Conservation (phyloP, 441 rosid genomes). For the Adansonia madagascariensis region DNA sequence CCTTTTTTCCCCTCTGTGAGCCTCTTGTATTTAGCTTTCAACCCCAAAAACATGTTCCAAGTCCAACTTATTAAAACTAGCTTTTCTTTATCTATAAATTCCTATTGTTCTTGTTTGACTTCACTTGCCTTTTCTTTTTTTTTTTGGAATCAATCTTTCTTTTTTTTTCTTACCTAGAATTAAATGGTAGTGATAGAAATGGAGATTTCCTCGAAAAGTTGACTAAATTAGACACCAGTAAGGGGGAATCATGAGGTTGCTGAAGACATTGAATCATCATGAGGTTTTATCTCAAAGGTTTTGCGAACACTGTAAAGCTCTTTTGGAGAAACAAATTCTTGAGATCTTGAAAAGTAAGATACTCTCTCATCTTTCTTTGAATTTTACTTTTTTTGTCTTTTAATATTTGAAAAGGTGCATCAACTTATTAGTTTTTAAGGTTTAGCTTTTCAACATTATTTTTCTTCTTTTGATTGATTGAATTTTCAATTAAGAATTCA, state of each 20-base stretch:
- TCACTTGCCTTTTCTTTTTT: too few species aligned
- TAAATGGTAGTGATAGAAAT: background rate
- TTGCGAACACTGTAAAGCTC: slow-evolving; percentile 36
- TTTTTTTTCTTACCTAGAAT: background rate
- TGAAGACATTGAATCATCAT: slow-evolving; percentile 30
- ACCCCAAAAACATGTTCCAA: too few species aligned
- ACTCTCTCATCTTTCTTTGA: background rate
- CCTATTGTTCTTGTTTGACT: too few species aligned
- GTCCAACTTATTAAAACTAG: too few species aligned
- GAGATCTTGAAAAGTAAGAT: slow-evolving; percentile 20
- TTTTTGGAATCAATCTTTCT: background rate
- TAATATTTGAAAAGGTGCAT: too few species aligned
- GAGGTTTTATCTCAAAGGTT: slow-evolving; percentile 40
- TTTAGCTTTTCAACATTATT: background rate
- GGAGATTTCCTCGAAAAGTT: background rate
- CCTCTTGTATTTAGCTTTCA: too few species aligned
- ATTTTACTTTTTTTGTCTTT: too few species aligned
- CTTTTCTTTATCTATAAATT: too few species aligned
- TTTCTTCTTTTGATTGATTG: background rate
- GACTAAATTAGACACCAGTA: background rate
- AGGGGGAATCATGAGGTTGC: slow-evolving; percentile 15
- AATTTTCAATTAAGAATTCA: background rate
- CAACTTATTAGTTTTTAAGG: background rate
- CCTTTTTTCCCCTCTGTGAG: too few species aligned
- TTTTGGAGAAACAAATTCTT: slow-evolving; percentile 29